phyloP scores from a whole-genome alignment of 495 filamentous ascomycete genomes.

The Aspergillus indologenus region DNA sequence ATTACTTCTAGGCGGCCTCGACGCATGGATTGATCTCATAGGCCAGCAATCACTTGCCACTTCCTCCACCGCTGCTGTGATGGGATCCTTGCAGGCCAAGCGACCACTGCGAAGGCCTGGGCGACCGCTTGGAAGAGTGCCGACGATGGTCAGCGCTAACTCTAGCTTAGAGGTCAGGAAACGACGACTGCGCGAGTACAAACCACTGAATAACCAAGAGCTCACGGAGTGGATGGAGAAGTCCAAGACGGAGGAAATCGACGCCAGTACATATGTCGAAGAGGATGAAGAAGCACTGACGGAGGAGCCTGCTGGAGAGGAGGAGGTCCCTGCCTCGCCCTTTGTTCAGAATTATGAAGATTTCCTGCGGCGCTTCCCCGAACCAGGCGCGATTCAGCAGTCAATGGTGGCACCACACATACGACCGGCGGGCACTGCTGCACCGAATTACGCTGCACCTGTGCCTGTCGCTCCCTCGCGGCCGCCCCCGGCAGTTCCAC shows the following conservation, averaged over 20 bases:
- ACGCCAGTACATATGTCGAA: slow-evolving; percentile 40
- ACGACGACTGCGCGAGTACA: slow-evolving; percentile 54
- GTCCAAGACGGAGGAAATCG: slow-evolving; percentile 54
- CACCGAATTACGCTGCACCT: slow-evolving; percentile 39
- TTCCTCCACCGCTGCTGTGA: slow-evolving; percentile 53
- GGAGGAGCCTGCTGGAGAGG: slow-evolving; percentile 33
- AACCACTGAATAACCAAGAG: slow-evolving; percentile 59
- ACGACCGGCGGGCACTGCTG: slow-evolving; percentile 20
- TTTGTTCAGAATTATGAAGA: slow-evolving; percentile 64
- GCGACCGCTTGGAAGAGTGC: slow-evolving; percentile 50
- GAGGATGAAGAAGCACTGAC: slow-evolving; percentile 30
- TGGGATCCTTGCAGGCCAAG: slow-evolving; percentile 42
- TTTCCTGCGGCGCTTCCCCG: slow-evolving; percentile 79
- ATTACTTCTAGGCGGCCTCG: slow-evolving; percentile 75
- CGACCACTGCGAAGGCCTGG: slow-evolving; percentile 36
- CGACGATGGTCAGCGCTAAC: slow-evolving; percentile 50
- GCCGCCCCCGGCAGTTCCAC: slow-evolving; percentile 81
- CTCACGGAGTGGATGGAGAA: slow-evolving; percentile 58
- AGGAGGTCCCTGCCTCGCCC: slow-evolving; percentile 34
- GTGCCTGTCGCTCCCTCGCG: slow-evolving; percentile 50
- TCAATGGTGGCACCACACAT: slow-evolving; percentile 61
- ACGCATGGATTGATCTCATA: slow-evolving; percentile 78
- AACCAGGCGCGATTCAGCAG: slow-evolving; percentile 64
- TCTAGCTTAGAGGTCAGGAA: slow-evolving; percentile 54
- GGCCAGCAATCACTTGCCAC: slow-evolving; percentile 64